phyloP scores from a whole-genome alignment of 2,329 filamentous ascomycete species.

The Diplodia scrobiculata region DNA sequence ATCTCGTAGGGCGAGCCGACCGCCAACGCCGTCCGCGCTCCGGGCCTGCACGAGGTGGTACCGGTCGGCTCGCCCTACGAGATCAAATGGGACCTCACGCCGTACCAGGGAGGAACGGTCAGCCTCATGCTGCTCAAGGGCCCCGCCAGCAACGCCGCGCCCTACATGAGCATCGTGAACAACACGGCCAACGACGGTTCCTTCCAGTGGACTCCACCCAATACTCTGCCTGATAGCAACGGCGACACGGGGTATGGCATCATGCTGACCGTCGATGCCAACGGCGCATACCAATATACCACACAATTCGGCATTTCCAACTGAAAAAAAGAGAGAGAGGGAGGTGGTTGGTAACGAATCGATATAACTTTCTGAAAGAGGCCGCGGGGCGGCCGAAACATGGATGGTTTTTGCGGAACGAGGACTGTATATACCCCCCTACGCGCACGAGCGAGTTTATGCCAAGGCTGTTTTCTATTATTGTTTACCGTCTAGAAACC shows the following conservation, averaged over 20 bases:
- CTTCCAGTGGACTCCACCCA: constrained; percentile 58
- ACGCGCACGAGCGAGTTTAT: not conserved
- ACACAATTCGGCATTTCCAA: constrained; percentile 64
- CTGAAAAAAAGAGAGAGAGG: constrained; percentile 29
- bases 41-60: constrained; percentile 51
- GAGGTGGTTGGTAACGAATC: not conserved
- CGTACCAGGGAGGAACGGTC: constrained; percentile 47
- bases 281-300: constrained; percentile 62
- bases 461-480: not conserved
- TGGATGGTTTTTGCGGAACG: not conserved
- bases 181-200: constrained; percentile 58
- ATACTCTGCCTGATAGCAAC: constrained; percentile 46
- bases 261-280: constrained; percentile 62
- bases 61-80: constrained; percentile 58
- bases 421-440: not conserved
- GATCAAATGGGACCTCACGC: constrained; percentile 60
- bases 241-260: constrained; percentile 61
- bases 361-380: not conserved
- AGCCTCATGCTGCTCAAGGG: constrained; percentile 63
- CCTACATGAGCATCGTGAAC: constrained; percentile 53
- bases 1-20: constrained; percentile 33
- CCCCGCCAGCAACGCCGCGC: constrained; percentile 57
- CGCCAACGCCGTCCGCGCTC: constrained; percentile 60
- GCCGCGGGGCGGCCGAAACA: not conserved
- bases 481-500: not conserved